phyloP scores from a whole-genome alignment of 164 flowering plant species.

The Malania oleifera region DNA sequence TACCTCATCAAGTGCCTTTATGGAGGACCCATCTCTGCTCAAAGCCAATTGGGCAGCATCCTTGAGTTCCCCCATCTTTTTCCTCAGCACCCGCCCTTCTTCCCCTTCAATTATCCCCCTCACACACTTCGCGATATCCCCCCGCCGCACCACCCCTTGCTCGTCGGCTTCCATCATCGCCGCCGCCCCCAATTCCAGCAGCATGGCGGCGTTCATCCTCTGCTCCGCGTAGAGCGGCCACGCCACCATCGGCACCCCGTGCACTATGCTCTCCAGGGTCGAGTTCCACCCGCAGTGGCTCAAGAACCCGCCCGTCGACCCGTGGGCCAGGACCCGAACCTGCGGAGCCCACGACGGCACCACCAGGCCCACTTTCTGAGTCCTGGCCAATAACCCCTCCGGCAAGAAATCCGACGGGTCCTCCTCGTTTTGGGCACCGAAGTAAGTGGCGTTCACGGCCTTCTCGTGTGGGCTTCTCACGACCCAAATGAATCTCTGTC shows the following conservation, averaged over 20 bases:
- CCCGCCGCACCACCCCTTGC: constrained; percentile 22
- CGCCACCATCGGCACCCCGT: constrained; percentile 38
- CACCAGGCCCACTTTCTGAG: constrained; percentile 27
- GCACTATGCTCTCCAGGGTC: constrained; percentile 29
- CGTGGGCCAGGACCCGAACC: constrained; percentile 26
- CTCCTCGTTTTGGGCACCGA: constrained; percentile 7
- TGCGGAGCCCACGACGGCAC: constrained; percentile 47
- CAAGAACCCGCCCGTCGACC: constrained; percentile 36
- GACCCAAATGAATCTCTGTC: constrained; percentile 40
- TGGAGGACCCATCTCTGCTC: constrained; percentile 5
- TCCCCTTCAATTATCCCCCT: constrained; percentile 29
- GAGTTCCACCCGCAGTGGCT: constrained; percentile 52
- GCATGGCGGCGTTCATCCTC: constrained; percentile 33
- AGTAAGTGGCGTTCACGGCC: constrained; percentile 17
- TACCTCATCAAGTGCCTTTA: background rate
- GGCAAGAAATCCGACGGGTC: constrained; percentile 29
- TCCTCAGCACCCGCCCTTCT: constrained; percentile 21
- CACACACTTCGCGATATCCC: constrained; percentile 23
- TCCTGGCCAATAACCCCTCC: constrained; percentile 28
- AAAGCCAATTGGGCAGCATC: constrained; percentile 9
- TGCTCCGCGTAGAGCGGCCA: constrained; percentile 54
- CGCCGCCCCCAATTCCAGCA: constrained; percentile 24
- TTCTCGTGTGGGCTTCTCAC: constrained; percentile 26
- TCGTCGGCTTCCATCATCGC: constrained; percentile 15
- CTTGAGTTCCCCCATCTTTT: constrained; percentile 17